These are phyloP conservation scores for Cryptococcus sp. DNA, from an alignment of 1,284 basidiomycete genomes.

Conservation along the genomic window DNA sequence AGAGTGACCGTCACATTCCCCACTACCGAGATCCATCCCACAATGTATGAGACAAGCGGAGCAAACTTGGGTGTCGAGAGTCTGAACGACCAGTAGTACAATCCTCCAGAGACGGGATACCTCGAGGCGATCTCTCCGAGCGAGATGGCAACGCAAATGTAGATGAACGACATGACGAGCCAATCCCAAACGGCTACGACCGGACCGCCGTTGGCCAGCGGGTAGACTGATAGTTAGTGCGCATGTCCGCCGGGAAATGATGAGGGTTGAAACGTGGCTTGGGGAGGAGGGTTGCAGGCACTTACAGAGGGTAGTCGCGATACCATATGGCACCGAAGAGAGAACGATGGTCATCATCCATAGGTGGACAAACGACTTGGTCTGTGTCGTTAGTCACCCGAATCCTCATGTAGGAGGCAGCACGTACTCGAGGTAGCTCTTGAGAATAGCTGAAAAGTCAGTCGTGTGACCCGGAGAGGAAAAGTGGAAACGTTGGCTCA, in stretches of 20 bases:
- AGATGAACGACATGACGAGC: conserved; percentile 47
- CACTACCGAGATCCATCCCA: conserved; percentile 48
- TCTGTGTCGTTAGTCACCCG: conserved; percentile 7
- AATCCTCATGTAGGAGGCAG: no score
- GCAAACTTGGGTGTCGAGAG: conserved; percentile 39
- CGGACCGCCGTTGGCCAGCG: conserved; percentile 31
- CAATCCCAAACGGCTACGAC: conserved; percentile 41
- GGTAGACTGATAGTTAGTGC: conserved; percentile 19
- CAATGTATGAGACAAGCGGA: conserved; percentile 45
- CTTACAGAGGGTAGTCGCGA: conserved; percentile 31
- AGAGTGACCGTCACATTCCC: conserved; percentile 48
- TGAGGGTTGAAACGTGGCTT: neutral
- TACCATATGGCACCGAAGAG: conserved; percentile 32
- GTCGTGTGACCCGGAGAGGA: neutral
- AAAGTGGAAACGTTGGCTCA: conserved; percentile 5
- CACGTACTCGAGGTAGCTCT: conserved; percentile 14
- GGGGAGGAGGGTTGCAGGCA: neutral
- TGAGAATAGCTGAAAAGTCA: conserved; percentile 9
- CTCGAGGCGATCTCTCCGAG: conserved; percentile 48
- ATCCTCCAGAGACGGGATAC: conserved; percentile 47
- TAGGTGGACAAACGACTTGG: conserved; percentile 21
- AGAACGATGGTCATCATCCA: conserved; percentile 34
- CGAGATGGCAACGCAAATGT: conserved; percentile 46
- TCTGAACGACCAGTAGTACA: conserved; percentile 49
- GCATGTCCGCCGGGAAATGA: no score